Evolutionary conservation across 345 rosid species (phyloP).

Genomic region (Lepidium didymum): DNA sequence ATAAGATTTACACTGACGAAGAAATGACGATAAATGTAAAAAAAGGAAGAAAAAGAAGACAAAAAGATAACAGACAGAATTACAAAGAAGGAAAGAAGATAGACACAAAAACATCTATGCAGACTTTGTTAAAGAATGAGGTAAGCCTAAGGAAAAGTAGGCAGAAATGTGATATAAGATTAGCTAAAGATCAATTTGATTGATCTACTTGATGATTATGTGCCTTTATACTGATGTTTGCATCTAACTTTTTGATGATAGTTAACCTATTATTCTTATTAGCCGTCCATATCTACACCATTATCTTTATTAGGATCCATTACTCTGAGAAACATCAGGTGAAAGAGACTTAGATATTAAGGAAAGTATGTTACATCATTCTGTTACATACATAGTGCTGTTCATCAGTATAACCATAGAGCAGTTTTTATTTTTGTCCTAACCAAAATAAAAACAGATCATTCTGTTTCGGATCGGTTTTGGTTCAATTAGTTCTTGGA

Average conservation of each 20-base stretch:
- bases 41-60: background rate
- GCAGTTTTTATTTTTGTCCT: too few species aligned
- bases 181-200: background rate
- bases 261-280: background rate
- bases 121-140: constrained; percentile 1
- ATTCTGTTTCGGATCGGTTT: too few species aligned
- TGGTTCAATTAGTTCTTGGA: background rate
- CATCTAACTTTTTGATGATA: background rate
- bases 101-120: background rate
- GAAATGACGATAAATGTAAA: constrained; percentile 12
- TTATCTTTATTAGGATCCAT: background rate
- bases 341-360: background rate
- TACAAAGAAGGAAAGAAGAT: background rate
- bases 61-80: constrained; percentile 4
- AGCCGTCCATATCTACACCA: background rate
- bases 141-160: background rate
- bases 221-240: background rate
- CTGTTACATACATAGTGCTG: background rate
- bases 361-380: background rate
- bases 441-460: too few species aligned
- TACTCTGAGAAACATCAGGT: background rate
- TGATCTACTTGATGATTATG: background rate
- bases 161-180: background rate
- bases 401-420: too few species aligned
- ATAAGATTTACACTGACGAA: constrained; percentile 16